These are phyloP conservation scores for Penicillium sp. DNA, from an alignment of 2,329 filamentous ascomycete species.

Conservation along the genomic window DNA sequence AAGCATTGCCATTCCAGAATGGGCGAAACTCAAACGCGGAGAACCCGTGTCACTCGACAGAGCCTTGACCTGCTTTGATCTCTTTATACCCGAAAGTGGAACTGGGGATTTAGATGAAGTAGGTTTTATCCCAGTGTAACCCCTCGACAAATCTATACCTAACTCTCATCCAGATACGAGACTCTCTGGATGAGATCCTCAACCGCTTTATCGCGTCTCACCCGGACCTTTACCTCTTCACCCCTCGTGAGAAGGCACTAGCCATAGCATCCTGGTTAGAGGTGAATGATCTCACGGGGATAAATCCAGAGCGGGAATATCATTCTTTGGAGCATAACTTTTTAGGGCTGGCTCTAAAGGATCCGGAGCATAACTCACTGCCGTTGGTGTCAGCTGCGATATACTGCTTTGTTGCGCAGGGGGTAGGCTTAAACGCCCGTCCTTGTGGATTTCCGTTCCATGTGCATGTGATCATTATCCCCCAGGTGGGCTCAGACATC, in stretches of 20 bases:
- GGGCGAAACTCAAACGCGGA: slow-evolving; percentile 59
- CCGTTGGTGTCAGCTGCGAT: slow-evolving; percentile 86
- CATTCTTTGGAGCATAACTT: slow-evolving; percentile 83
- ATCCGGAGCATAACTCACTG: slow-evolving; percentile 72
- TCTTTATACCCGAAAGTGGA: slow-evolving; percentile 77
- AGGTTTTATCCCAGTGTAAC: slow-evolving; percentile 25
- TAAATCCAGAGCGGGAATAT: slow-evolving; percentile 68
- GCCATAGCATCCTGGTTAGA: slow-evolving; percentile 69
- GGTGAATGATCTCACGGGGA: slow-evolving; percentile 66
- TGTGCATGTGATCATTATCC: slow-evolving; percentile 75
- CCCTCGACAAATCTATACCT: slow-evolving; percentile 4
- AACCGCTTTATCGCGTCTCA: slow-evolving; percentile 55
- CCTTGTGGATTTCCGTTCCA: slow-evolving; percentile 83
- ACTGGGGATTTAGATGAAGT: slow-evolving; percentile 74
- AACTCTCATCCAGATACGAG: slow-evolving; percentile 53
- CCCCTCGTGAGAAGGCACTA: slow-evolving; percentile 67
- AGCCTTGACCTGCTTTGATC: slow-evolving; percentile 78
- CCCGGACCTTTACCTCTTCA: slow-evolving; percentile 55
- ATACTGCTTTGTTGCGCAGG: slow-evolving; percentile 74
- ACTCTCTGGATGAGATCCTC: slow-evolving; percentile 65
- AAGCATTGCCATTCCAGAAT: slow-evolving; percentile 73
- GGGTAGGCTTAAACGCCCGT: slow-evolving; percentile 71
- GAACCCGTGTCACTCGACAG: slow-evolving; percentile 65
- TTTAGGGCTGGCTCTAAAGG: slow-evolving; percentile 75
- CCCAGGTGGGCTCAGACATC: slow-evolving; percentile 60